Percentiles rank a stretch among this genome's conserved stretches.
Conservation (phyloP, 2,329 filamentous ascomycete genomes). For the Colletotrichum higginsianum region DNA sequence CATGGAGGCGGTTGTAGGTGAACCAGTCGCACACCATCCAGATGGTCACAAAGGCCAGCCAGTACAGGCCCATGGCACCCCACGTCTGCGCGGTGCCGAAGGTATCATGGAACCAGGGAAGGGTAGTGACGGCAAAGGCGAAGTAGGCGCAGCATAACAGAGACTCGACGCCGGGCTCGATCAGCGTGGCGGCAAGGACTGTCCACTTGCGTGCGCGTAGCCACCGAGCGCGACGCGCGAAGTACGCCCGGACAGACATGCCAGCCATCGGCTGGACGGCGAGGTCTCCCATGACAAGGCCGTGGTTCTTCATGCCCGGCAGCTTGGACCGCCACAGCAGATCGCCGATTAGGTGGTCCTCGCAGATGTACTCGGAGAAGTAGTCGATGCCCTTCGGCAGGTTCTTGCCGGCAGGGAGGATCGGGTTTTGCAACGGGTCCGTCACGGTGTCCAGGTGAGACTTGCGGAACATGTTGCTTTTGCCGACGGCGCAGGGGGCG, state of each 20-base stretch:
- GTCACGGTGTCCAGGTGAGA: conserved; percentile 87
- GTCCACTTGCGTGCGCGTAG: conserved; percentile 95
- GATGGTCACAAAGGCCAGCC: conserved; percentile 72
- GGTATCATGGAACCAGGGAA: conserved; percentile 72
- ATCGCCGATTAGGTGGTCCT: conserved; percentile 96
- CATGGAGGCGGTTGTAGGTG: conserved; percentile 82
- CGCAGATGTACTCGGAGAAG: conserved; percentile 97
- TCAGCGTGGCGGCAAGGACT: conserved; percentile 87
- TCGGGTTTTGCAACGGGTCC: conserved; percentile 61
- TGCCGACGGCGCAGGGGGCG: conserved; percentile 94
- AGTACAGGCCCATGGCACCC: conserved; percentile 75
- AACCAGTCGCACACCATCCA: conserved; percentile 86
- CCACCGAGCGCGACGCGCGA: conserved; percentile 89
- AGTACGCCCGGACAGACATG: conserved; percentile 84
- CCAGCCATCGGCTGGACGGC: conserved; percentile 90
- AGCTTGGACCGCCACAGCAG: conserved; percentile 83
- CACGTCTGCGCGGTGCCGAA: conserved; percentile 76
- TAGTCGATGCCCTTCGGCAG: conserved; percentile 83
- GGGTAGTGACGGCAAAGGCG: conserved; percentile 82
- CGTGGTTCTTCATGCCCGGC: conserved; percentile 82
- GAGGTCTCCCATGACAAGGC: conserved; percentile 86
- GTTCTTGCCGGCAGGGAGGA: conserved; percentile 56
- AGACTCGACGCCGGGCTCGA: conserved; percentile 93
- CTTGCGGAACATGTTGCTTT: conserved; percentile 98
- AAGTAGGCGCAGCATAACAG: conserved; percentile 87